A percentile compares a stretch with the other conserved stretches of the same genome.
Conservation (phyloP, 1,284 basidiomycete genomes). For the Ceratobasidium sp. region DNA sequence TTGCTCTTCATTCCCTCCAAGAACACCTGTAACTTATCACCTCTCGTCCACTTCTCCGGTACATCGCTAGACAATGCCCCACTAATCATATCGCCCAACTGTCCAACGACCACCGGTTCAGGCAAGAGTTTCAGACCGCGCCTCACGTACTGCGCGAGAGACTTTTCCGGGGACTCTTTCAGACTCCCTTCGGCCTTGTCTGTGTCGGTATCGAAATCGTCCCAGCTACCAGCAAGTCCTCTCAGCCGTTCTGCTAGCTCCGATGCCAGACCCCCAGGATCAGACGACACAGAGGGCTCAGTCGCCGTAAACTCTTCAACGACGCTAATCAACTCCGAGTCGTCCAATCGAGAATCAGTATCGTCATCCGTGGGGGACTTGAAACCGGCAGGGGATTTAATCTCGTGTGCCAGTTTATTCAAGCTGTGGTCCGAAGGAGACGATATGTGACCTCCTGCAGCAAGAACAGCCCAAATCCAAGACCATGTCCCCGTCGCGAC, state of each 20-base stretch:
- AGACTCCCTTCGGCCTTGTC: not conserved
- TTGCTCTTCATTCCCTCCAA: constrained; percentile 57
- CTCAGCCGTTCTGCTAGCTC: constrained; percentile 34
- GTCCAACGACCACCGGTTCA: constrained; percentile 54
- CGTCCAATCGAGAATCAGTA: constrained; percentile 45
- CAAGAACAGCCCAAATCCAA: constrained; percentile 78
- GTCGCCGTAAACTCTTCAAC: constrained; percentile 55
- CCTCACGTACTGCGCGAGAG: constrained; percentile 51
- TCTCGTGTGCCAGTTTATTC: constrained; percentile 51
- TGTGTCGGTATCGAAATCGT: not conserved
- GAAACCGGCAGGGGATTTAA: not conserved
- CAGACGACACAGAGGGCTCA: constrained; percentile 51
- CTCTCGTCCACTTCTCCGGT: constrained; percentile 51
- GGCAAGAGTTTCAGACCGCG: constrained; percentile 52
- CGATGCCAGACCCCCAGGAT: constrained; percentile 40
- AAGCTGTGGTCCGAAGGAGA: constrained; percentile 50
- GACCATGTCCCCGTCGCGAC: constrained; percentile 74
- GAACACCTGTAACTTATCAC: constrained; percentile 39
- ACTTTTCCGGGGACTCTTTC: not conserved
- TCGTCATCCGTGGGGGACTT: constrained; percentile 60
- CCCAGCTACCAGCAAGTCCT: constrained; percentile 17
- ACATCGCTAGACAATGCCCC: constrained; percentile 55
- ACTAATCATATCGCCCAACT: constrained; percentile 53
- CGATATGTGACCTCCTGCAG: constrained; percentile 65
- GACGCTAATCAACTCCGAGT: constrained; percentile 72